phyloP scores from a whole-genome alignment of 2,329 filamentous ascomycete species.

The Stylonectria norvegica region DNA sequence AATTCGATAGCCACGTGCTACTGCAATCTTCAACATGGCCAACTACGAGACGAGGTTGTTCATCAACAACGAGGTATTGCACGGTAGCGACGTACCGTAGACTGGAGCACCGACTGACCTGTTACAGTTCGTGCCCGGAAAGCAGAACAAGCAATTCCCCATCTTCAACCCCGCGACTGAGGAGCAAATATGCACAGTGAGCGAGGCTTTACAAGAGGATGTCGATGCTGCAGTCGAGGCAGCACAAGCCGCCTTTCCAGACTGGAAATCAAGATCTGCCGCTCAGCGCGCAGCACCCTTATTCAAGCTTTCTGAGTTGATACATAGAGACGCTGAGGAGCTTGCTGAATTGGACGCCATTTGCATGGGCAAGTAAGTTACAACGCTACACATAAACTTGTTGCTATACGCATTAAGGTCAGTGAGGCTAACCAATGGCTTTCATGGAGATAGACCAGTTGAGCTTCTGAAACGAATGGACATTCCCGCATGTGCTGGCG shows the following conservation, averaged over 20 bases:
- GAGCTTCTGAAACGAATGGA: too few species aligned
- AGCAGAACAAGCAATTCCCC: background rate
- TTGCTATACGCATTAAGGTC: too few species aligned
- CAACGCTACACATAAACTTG: too few species aligned
- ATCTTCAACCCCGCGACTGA: background rate
- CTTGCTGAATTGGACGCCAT: background rate
- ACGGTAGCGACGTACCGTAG: too few species aligned
- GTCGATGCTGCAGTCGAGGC: background rate
- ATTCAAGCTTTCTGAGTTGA: background rate
- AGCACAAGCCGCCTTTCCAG: background rate
- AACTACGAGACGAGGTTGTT: background rate
- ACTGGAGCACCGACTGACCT: too few species aligned
- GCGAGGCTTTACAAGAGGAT: background rate
- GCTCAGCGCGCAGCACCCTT: background rate
- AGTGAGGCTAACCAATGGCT: too few species aligned
- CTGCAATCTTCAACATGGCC: too few species aligned
- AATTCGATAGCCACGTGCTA: too few species aligned
- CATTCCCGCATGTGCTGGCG: too few species aligned
- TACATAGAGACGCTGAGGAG: background rate
- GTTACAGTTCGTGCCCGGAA: background rate
- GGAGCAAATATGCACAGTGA: background rate
- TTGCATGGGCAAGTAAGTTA: too few species aligned
- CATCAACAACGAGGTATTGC: too few species aligned
- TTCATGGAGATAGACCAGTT: too few species aligned
- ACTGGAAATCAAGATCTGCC: background rate